Percentiles rank a stretch among this genome's conserved stretches.
Conservation (phyloP, 2,329 filamentous ascomycete genomes). For the Volutella citrinella region DNA sequence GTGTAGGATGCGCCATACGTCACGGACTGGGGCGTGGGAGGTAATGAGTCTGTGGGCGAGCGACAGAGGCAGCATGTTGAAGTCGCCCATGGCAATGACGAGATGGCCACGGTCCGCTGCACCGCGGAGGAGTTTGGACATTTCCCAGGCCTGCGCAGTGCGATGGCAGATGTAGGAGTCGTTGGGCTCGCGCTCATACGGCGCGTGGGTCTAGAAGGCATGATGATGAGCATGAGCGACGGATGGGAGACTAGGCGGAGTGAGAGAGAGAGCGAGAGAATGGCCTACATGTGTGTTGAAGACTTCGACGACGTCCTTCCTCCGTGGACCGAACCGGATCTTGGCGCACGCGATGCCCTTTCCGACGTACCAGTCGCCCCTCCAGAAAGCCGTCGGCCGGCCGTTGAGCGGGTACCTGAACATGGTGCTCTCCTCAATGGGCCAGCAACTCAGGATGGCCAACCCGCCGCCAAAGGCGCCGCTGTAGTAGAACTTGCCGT, state of each 20-base stretch:
- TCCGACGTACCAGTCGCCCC: slow-evolving; percentile 94
- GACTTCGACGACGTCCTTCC: slow-evolving; percentile 73
- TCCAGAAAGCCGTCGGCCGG: slow-evolving; percentile 86
- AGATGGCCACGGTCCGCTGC: slow-evolving; percentile 79
- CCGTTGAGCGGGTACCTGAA: slow-evolving; percentile 86
- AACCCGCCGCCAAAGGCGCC: slow-evolving; percentile 88
- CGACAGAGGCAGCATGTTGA: slow-evolving; percentile 91
- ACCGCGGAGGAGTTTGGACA: slow-evolving; percentile 81
- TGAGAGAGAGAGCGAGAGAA: not conserved
- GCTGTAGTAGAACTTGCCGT: slow-evolving; percentile 89
- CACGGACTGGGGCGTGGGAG: slow-evolving; percentile 71
- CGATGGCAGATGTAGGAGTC: slow-evolving; percentile 90
- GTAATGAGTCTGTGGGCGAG: slow-evolving; percentile 82
- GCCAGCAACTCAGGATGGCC: slow-evolving; percentile 87
- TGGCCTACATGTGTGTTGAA: slow-evolving; percentile 80
- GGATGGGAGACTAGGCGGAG: not conserved
- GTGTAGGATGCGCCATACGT: slow-evolving; percentile 81
- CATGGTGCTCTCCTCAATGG: slow-evolving; percentile 88
- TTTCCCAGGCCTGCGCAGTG: slow-evolving; percentile 91
- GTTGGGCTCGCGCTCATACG: slow-evolving; percentile 75
- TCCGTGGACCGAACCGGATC: slow-evolving; percentile 65
- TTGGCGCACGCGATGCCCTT: slow-evolving; percentile 87
- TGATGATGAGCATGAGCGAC: slow-evolving; percentile 1
- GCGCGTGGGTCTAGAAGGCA: slow-evolving; percentile 64
- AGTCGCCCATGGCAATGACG: slow-evolving; percentile 85